Evolutionary conservation across 352 stramenopile species (phyloP), one percentile per base, ranked within the genome.

Genomic region (Globisporangium lucens): DNA sequence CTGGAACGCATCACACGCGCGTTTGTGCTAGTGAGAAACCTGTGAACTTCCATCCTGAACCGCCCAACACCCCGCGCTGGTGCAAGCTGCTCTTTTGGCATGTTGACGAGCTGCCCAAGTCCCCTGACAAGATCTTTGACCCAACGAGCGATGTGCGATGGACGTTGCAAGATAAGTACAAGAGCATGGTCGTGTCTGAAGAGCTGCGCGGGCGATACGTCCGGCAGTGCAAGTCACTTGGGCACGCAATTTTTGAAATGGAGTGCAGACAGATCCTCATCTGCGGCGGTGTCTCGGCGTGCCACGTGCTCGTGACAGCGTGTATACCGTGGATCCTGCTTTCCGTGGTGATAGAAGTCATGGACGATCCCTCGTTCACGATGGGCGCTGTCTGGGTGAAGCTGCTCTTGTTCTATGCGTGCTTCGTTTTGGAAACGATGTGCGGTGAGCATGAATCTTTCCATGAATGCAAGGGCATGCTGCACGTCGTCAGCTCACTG

Each of bases 271-370:
- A 76, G 12, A 24, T 89, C 3, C 38, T 69, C 0, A 46, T 62
- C 10, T 86, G 80, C 51, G 80, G 78, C 29, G 36, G 75, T 30
- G 69, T 87, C 52, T 75, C 77, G 41, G 41, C 87, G 9, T 66
- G 60, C 27, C 81, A 72, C 51, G 62, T 85, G 5, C 56, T 73
- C 20, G 85, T 76, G 55, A 76, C 82, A 57, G 55, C 76, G 3
- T 67, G 68, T 24, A 75, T 75, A 7, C 78, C 80, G 5, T 65
- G 85, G 3, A 67, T 80, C 15, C 72, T 89, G 1, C 87, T 79
- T 63, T 61, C 72, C 59, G 61, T 87, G 55, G 67, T 87, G 52
- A 53, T 3, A 3, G 59, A 71, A 6, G 71, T 73, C 56, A 70
- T 77, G 4, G 80, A 69, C 10, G 76, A 56, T 43, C 65, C 47